Evolutionary conservation across 805 yeast species (phyloP).

Genomic region (Wickerhamomyces mucosus): DNA sequence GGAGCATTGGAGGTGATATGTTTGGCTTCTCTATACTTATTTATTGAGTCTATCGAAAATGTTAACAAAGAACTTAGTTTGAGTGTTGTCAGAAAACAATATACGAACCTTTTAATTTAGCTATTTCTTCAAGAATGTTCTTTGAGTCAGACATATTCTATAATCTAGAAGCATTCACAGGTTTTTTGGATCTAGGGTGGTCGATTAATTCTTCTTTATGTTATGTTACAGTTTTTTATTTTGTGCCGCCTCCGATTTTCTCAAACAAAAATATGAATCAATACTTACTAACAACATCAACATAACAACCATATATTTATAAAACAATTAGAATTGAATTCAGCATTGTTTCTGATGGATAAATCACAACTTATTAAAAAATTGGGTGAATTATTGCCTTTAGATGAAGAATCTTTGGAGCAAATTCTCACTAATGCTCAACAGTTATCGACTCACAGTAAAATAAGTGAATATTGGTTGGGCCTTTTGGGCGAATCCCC

Average conservation of each 20-base stretch:
- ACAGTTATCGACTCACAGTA: constrained; percentile 35
- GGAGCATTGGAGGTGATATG: constrained; percentile 5
- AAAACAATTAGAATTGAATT: too few relatives aligned
- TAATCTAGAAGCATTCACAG: too few relatives aligned
- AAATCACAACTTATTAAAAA: constrained; percentile 7
- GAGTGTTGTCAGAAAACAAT: background rate
- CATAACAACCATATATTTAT: too few relatives aligned
- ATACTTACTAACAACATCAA: too few relatives aligned
- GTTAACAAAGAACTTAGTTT: background rate
- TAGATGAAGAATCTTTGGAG: constrained; percentile 45
- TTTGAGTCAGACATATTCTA: background rate
- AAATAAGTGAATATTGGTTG: constrained; percentile 41
- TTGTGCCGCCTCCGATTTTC: too few relatives aligned
- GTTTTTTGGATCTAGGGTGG: too few relatives aligned
- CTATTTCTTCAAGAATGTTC: constrained; percentile 12
- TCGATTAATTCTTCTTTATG: too few relatives aligned
- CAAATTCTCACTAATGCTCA: constrained; percentile 49
- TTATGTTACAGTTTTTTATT: too few relatives aligned
- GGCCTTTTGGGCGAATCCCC: constrained; percentile 51
- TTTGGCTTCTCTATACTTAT: constrained; percentile 7
- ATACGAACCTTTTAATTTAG: constrained; percentile 14
- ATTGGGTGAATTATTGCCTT: constrained; percentile 34
- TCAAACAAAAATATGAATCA: too few relatives aligned
- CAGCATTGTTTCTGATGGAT: too few relatives aligned
- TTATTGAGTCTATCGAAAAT: constrained; percentile 14